These are phyloP conservation scores for Fagus crenata DNA, from an alignment of 306 rosid species.

Conservation along the genomic window DNA sequence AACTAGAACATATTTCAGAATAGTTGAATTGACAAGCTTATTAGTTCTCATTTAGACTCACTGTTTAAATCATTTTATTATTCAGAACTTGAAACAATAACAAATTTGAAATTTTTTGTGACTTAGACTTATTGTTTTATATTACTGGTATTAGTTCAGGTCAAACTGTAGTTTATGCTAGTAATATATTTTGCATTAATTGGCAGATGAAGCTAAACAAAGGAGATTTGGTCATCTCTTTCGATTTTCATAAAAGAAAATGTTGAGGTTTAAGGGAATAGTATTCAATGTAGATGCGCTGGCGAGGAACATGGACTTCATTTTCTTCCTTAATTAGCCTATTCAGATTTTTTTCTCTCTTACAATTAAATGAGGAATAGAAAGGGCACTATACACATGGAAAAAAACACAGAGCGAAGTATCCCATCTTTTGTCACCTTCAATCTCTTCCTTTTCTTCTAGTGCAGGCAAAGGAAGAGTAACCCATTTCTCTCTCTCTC, in stretches of 20 bases:
- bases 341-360: neutral
- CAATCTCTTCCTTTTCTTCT: constrained; percentile 39
- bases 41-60: too few species aligned
- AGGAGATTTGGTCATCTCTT: constrained; percentile 23
- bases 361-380: neutral
- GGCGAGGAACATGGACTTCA: constrained; percentile 27
- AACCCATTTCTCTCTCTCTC: constrained; percentile 16
- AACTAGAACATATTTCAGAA: too few species aligned
- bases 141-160: neutral
- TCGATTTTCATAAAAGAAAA: neutral
- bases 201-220: constrained; percentile 29
- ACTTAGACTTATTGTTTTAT: too few species aligned
- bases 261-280: constrained; percentile 22
- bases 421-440: constrained; percentile 38
- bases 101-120: too few species aligned
- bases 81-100: too few species aligned
- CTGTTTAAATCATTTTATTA: too few species aligned
- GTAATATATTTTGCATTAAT: constrained; percentile 26
- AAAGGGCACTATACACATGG: constrained; percentile 28
- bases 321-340: constrained; percentile 7
- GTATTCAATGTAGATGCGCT: constrained; percentile 21
- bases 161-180: constrained; percentile 14
- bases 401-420: constrained; percentile 25
- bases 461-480: constrained; percentile 26
- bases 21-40: too few species aligned